These are phyloP conservation scores for Beta corolliflora DNA, from an alignment of 179 eudicot genomes.

Conservation along the genomic window DNA sequence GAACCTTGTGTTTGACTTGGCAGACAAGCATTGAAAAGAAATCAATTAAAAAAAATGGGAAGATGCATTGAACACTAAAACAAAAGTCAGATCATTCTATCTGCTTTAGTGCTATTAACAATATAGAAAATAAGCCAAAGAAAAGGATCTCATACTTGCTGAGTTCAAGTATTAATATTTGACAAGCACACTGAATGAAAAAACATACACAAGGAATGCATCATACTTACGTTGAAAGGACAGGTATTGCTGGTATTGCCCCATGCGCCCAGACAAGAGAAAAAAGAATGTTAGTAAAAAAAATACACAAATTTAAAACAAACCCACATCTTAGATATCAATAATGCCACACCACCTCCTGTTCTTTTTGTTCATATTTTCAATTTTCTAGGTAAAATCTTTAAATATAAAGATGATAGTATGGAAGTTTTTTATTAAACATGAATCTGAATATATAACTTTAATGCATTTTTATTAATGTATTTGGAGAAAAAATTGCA, in stretches of 20 bases:
- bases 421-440: no score
- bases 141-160: neutral
- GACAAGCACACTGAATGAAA: neutral
- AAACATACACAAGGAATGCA: slow-evolving; percentile 1
- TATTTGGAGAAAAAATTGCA: neutral
- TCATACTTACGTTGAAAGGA: slow-evolving; percentile 87
- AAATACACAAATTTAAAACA: slow-evolving; percentile 4
- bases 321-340: neutral
- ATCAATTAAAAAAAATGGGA: neutral
- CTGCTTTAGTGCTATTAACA: neutral
- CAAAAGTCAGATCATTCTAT: neutral
- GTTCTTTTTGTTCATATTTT: neutral
- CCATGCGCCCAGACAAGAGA: slow-evolving; percentile 38
- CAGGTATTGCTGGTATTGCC: slow-evolving; percentile 80
- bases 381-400: neutral
- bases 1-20: no score
- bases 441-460: no score
- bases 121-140: neutral
- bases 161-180: neutral
- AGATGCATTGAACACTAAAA: neutral
- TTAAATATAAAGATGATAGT: neutral
- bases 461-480: neutral
- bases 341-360: neutral
- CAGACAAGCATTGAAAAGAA: neutral
- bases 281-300: slow-evolving; percentile 31